Evolutionary conservation across 805 yeast genomes (phyloP), one percentile per base, ranked within the genome.

Genomic region (Starmerella etchellsii): DNA sequence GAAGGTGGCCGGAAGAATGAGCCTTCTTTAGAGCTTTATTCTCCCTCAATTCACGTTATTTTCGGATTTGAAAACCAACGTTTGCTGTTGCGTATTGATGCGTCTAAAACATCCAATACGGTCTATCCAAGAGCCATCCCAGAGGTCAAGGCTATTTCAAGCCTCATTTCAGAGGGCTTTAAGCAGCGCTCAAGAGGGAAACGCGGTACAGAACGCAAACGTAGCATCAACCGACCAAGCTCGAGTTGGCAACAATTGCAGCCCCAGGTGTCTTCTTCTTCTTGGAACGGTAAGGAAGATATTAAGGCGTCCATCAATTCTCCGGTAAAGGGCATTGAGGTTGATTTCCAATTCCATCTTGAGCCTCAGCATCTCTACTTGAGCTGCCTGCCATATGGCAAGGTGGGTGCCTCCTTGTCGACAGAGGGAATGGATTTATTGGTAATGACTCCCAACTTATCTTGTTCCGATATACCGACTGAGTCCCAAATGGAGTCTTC

Each of bases 351-450:
- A 10, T 48, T 87, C 6, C 66, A 70, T 31, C 70, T 87, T 39
- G 85, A 75, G 18, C 71, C 76, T 26, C 98, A 91, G 56, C 72
- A 71, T 33, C 56, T 91, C 19, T 71, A 80, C 2, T 64, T 91
- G 39, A 81, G 94, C 50, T 91, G 98, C 67, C 88, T 82, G 46
- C 98, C 98, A 1, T 78, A 78, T 15, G 97, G 97, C 0, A 84
- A 82, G 55, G 91, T 91, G 2, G 85, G 84, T 29, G 93, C 96
- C 0, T 73, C 80, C 27, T 77, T 84, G 14, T 80, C 84, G 7
- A 69, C 78, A 19, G 79, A 76, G 18, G 77, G 79, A 0, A 70
- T 83, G n/a, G 71, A 68, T 19, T 49, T 83, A 65, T 82, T 1
- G 70, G 56, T n/a, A 61, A 63, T 36, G 51, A 58, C 11, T 48